Evolutionary conservation across 78 protist genomes (phyloP), one percentile per base, ranked within the genome.

Genomic region (Polysphondylium violaceum): DNA sequence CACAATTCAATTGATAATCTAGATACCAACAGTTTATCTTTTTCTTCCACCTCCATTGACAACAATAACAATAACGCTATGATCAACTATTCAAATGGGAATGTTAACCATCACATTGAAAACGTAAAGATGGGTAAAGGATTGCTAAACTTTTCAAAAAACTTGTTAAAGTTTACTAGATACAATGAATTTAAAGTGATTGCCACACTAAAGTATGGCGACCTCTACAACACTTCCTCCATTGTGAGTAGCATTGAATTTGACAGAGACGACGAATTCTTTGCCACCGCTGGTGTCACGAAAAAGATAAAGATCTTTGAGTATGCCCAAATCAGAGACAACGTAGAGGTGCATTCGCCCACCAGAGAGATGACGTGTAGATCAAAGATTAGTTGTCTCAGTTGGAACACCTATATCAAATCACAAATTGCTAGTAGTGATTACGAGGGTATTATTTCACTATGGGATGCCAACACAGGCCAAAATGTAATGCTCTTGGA

Each of bases 211-310:
- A 64, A 77, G 40, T 87, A 87, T 86, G 93, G 94, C 0, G 96
- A 88, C 50, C 11, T 87, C 21, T 77, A n/a, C 73, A 87, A 87
- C 51, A 64, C 76, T 8, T 76, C 89, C 23, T 76, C 93, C 0
- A 93, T 93, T 9, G 96, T 93, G 8, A 53, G 73, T 17, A 85
- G 93, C 51, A 94, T 94, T 11, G 96, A 94, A 35, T 94, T 94
- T 43, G 95, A 94, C 53, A 61, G 63, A 29, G 96, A 94, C 29
- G 93, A 91, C 5, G 87, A 94, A 44, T 69, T 58, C 60, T 94
- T 94, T 85, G 95, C 96, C 23, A 90, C 96, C 0, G 94, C 96
- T 7, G 96, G 96, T 50, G 96, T 94, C 1, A 59, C 89, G 6
- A 94, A 94, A 63, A 85, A 91, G 78, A 94, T 94, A 9, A 83